Evolutionary conservation across 108 stramenopile genomes (phyloP).

Genomic region (Fragilariopsis cylindrus): DNA sequence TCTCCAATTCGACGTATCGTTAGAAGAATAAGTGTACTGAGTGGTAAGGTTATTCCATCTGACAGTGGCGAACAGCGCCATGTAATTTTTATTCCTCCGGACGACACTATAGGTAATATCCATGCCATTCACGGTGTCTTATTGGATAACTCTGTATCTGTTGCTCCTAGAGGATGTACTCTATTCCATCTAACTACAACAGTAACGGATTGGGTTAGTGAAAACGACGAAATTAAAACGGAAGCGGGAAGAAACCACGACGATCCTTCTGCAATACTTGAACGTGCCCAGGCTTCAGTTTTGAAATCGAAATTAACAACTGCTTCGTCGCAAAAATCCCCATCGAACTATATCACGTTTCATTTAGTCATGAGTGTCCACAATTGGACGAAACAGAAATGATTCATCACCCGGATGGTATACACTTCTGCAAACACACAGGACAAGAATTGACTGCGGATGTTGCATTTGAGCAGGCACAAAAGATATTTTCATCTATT

Average conservation of each 20-base stretch:
- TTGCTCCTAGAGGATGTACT: slow-evolving; percentile 56
- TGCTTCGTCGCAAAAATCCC: slow-evolving; percentile 12
- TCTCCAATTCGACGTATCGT: slow-evolving; percentile 24
- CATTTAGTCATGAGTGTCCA: slow-evolving; percentile 32
- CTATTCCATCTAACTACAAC: slow-evolving; percentile 72
- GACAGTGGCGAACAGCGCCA: slow-evolving; percentile 56
- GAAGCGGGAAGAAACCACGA: slow-evolving; percentile 4
- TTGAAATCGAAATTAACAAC: not conserved
- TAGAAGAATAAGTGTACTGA: slow-evolving; percentile 56
- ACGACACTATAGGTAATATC: slow-evolving; percentile 43
- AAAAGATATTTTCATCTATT: slow-evolving; percentile 62
- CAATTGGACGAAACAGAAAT: slow-evolving; percentile 4
- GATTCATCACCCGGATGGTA: slow-evolving; percentile 18
- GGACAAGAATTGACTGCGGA: slow-evolving; percentile 61
- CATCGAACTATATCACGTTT: slow-evolving; percentile 43
- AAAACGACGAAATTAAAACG: not conserved
- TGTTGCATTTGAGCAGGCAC: slow-evolving; percentile 72
- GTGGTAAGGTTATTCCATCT: slow-evolving; percentile 45
- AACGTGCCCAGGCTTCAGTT: slow-evolving; percentile 19
- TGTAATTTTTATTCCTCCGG: slow-evolving; percentile 67
- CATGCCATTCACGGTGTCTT: slow-evolving; percentile 65
- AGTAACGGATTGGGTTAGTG: not conserved
- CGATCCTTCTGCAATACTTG: slow-evolving; percentile 27
- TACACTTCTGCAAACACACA: slow-evolving; percentile 51
- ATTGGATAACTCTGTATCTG: slow-evolving; percentile 61